A percentile compares a stretch with the other conserved stretches of the same genome.
phyloP scores from a whole-genome alignment of 345 rosid genomes.

The Rubroshorea leprosula region DNA sequence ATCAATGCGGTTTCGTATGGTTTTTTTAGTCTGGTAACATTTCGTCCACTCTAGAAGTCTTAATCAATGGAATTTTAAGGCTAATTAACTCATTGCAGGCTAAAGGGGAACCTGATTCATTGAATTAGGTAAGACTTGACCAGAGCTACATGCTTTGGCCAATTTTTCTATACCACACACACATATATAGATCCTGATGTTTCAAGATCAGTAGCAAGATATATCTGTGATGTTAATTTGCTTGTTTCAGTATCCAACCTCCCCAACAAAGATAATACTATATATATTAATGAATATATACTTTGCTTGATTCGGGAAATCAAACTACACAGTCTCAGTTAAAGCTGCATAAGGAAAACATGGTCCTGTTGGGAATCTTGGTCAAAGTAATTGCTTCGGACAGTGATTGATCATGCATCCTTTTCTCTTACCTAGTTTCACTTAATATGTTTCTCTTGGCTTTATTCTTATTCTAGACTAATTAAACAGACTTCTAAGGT shows the following conservation, averaged over 20 bases:
- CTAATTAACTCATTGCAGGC: slow-evolving; percentile 16
- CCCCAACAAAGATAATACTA: no score
- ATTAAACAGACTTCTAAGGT: not conserved
- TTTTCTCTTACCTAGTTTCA: slow-evolving; percentile 4
- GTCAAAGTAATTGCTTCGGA: slow-evolving; percentile 28
- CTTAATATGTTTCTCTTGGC: slow-evolving; percentile 5
- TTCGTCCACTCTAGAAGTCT: no score
- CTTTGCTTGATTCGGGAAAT: slow-evolving; percentile 37
- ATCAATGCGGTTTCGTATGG: no score
- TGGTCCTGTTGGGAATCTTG: slow-evolving; percentile 39
- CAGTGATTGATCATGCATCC: slow-evolving; percentile 32
- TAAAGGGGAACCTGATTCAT: slow-evolving; percentile 39
- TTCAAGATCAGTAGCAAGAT: slow-evolving; percentile 30
- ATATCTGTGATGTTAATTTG: slow-evolving; percentile 17
- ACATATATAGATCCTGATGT: slow-evolving; percentile 35
- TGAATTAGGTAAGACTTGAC: slow-evolving; percentile 34
- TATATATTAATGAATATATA: no score
- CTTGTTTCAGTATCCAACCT: slow-evolving; percentile 28
- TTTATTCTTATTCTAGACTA: slow-evolving; percentile 9
- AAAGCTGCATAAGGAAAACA: slow-evolving; percentile 30
- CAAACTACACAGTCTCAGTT: slow-evolving; percentile 25
- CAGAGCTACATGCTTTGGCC: slow-evolving; percentile 24
- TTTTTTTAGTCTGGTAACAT: no score
- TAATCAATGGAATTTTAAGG: not conserved
- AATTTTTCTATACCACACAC: slow-evolving; percentile 26